Base-by-base conservation (phyloP, 768 basidiomycete genomes). In the Phanerochaete sordida region DNA sequence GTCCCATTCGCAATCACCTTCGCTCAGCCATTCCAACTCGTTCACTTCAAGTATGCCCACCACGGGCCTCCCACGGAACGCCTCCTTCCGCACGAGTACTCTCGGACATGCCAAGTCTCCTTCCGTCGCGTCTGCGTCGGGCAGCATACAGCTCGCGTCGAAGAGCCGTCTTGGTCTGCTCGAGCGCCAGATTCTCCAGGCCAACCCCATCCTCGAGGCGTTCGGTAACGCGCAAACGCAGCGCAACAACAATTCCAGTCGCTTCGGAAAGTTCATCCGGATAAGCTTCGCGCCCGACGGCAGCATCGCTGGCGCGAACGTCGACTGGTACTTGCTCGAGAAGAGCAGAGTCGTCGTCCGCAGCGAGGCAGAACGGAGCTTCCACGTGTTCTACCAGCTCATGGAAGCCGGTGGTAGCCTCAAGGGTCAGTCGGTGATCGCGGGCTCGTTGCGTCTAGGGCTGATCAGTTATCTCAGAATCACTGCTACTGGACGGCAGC, bases 171-270 rank as follows among this genome's bases (percentile, higher is more conserved):
- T 95, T 1, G 95, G 95, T 51, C 81, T 96, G 13, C 81, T 99
- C 33, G 97, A 98, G 72, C 84, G 92, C 28, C 97, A 98, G 73
- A 98, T 99, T 65, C 81, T 98, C 23, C 95, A 98, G 72, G 95
- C 95, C 39, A 99, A 98, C 69, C 97, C 97, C 0, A 92, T 99
- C 59, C 79, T 99, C 4, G 97, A 99, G 71, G 92, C 97, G 3
- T 98, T 99, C 65, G 97, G 97, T 30, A 99, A 99, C 71, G 96
- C 97, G 5, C 97, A 98, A 72, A 98, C 97, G 0, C 91, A 97
- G 74, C 80, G 95, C 47, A 99, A 99, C 70, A 98, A 98, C 75
- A 99, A 99, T 70, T 98, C 97, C 1, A 94, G 92, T 81, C 91
- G 97, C 39, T 99, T 99, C 71, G 95, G 95, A 30, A 99, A 99